Percentiles rank a stretch among this genome's conserved stretches.
These are phyloP conservation scores for Amanita phalloides DNA, from an alignment of 768 basidiomycete species.

Conservation along the genomic window DNA sequence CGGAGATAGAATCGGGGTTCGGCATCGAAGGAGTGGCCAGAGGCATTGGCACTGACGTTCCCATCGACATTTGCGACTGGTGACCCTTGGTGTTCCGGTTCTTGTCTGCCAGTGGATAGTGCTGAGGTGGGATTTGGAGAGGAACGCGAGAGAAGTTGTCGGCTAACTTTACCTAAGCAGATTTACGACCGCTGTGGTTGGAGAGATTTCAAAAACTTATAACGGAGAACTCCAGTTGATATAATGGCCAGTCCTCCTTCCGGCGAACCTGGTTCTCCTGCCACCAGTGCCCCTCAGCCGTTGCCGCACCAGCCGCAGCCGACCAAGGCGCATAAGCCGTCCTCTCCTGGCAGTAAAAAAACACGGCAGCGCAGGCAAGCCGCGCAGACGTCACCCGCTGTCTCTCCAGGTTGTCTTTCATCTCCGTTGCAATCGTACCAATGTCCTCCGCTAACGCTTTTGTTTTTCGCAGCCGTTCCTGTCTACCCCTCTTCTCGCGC, in stretches of 20 bases:
- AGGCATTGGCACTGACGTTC: background rate
- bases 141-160: background rate
- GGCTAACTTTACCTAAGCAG: constrained; percentile 28
- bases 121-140: constrained; percentile 5
- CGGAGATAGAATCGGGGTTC: constrained; percentile 20
- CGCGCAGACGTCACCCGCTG: constrained; percentile 11
- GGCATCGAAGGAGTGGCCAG: constrained; percentile 15
- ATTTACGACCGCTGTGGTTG: constrained; percentile 15
- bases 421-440: background rate
- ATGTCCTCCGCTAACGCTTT: background rate
- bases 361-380: constrained; percentile 42
- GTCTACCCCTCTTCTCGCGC: constrained; percentile 21
- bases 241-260: constrained; percentile 31
- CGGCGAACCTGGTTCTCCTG: constrained; percentile 30
- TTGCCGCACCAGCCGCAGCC: constrained; percentile 38
- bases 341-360: constrained; percentile 31
- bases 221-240: constrained; percentile 22
- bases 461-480: constrained; percentile 8
- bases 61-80: constrained; percentile 6
- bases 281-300: constrained; percentile 23
- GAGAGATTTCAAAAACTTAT: constrained; percentile 16
- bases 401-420: background rate
- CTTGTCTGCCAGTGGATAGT: constrained; percentile 7
- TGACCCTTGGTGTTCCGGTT: constrained; percentile 3
- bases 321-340: constrained; percentile 34